Evolutionary conservation across 2,329 filamentous ascomycete genomes (phyloP).

Genomic region (Dactylellina drechsleri): DNA sequence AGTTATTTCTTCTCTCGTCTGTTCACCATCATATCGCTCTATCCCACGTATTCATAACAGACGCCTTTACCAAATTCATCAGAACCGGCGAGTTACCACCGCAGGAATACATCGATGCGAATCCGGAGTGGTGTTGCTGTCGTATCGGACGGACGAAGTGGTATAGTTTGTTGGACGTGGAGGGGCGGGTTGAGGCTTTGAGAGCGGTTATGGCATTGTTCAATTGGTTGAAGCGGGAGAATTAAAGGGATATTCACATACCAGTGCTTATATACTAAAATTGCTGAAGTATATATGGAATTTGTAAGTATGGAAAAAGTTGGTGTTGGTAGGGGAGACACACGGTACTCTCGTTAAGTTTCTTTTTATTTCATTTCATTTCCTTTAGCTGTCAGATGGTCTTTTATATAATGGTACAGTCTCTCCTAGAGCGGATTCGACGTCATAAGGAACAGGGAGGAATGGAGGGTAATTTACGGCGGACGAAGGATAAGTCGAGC

Average conservation of each 20-base stretch:
- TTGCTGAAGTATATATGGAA: background rate
- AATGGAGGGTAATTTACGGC: too few relatives aligned
- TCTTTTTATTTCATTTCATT: too few relatives aligned
- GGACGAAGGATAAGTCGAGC: too few relatives aligned
- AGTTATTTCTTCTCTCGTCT: constrained; percentile 57
- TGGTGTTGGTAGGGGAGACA: too few relatives aligned
- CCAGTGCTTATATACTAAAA: background rate
- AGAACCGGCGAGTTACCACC: constrained; percentile 56
- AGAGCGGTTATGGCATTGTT: constrained; percentile 55
- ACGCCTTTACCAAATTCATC: constrained; percentile 57
- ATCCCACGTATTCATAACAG: constrained; percentile 56
- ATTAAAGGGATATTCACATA: constrained; percentile 21
- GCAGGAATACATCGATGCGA: constrained; percentile 26
- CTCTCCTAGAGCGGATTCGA: too few relatives aligned
- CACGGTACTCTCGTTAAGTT: too few relatives aligned
- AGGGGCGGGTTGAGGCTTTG: constrained; percentile 56
- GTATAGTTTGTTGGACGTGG: constrained; percentile 56
- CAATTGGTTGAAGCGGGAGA: constrained; percentile 56
- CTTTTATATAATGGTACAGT: too few relatives aligned
- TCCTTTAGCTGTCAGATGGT: too few relatives aligned
- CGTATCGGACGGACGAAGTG: constrained; percentile 57
- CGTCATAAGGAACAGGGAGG: too few relatives aligned
- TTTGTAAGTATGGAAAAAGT: background rate
- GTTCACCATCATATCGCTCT: constrained; percentile 58
- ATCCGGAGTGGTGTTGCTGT: constrained; percentile 51